Base-by-base conservation (phyloP, 2,329 filamentous ascomycete genomes). In the Aspergillus phoenicis region DNA sequence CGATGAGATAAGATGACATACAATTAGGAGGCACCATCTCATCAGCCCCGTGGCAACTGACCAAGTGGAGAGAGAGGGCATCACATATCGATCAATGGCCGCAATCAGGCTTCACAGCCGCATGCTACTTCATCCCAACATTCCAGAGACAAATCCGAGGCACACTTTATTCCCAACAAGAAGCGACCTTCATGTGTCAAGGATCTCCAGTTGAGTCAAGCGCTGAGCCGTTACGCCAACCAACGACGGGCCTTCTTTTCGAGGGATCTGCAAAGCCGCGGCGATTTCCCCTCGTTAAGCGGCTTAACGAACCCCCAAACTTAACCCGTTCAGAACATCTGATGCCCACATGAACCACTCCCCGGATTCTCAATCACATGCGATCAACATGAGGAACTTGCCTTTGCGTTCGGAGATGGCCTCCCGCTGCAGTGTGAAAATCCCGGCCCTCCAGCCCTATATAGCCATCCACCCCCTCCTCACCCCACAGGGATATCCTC, bases 261-360 rank as follows among this genome's bases (percentile, higher is more conserved):
- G 55, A 52, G 53, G 17, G 60, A 64, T 64, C 62, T 64, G 60
- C 62, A 64, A 24, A 55, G 54, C 52, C 56, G 53, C 59, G 62
- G 56, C 52, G 62, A 56, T 51, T 48, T 6, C 36, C 53, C 53
- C 26, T 30, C 52, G 20, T 33, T 45, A 45, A 43, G 22, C 24
- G 20, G 39, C 26, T 39, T 45, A 41, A 28, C 39, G 53, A 56
- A 47, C 53, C 53, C n/a, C 36, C 6, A 28, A 30, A 53, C 52
- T 33, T 11, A 33, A 13, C 36, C 41, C 41, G 20, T 22, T 45
- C 41, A 45, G 20, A 45, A 45, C 10, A 8, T 22, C 39, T 8
- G 41, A 22, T 33, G 28, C 38, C 52, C 59, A 58, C 57, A 57
- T 51, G 57, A 47, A 33, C 33, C 33, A 20, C 20, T 11, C 26